Evolutionary conservation across 1,284 basidiomycete species (phyloP).

Genomic region (Puccinia brachypodii): DNA sequence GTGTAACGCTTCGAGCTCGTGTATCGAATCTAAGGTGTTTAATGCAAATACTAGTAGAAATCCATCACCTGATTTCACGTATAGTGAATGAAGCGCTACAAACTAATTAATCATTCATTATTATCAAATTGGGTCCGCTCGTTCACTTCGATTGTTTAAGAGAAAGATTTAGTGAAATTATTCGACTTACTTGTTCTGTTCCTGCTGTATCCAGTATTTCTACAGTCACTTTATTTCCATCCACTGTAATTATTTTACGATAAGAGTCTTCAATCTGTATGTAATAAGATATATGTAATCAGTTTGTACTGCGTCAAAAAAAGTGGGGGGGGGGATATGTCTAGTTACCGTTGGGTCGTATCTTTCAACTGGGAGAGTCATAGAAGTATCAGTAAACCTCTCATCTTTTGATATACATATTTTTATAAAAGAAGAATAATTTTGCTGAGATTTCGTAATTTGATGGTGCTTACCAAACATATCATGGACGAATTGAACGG

Average conservation of each 20-base stretch:
- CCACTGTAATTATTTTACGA: constrained; percentile 58
- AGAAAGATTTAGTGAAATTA: neutral
- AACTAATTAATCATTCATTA: constrained; percentile 52
- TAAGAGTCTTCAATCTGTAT: constrained; percentile 58
- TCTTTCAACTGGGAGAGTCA: constrained; percentile 35
- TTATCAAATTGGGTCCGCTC: neutral
- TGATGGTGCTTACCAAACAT: constrained; percentile 68
- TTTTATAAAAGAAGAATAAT: neutral
- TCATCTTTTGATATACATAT: too few relatives aligned
- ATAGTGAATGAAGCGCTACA: constrained; percentile 55
- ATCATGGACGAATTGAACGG: constrained; percentile 71
- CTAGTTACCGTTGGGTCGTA: constrained; percentile 44
- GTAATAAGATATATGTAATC: too few relatives aligned
- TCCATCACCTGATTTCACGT: constrained; percentile 63
- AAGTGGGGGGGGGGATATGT: constrained; percentile 60
- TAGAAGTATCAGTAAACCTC: too few relatives aligned
- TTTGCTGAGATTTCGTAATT: constrained; percentile 58
- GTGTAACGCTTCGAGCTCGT: constrained; percentile 73
- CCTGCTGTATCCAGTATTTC: constrained; percentile 87
- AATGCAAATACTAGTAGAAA: constrained; percentile 81
- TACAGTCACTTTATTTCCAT: constrained; percentile 62
- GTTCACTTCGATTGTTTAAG: neutral
- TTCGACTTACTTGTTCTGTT: constrained; percentile 66
- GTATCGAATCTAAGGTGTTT: constrained; percentile 72
- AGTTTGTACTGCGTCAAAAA: too few relatives aligned